Base-by-base conservation (phyloP, 441 rosid genomes). In the Geranium incanum region DNA sequence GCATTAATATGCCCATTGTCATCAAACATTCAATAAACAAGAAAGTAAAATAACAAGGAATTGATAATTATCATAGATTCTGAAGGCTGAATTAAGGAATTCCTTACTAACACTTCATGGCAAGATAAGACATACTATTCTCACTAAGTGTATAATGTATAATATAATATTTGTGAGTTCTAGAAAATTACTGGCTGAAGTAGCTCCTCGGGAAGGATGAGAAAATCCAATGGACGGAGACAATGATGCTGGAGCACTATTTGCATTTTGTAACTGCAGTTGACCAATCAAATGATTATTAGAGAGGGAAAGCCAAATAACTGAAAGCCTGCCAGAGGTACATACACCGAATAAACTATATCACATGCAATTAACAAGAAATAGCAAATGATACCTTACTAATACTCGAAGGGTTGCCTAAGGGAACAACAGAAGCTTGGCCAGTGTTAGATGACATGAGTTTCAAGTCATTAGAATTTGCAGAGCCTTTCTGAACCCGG, bases 181-280 rank as follows among this genome's bases (percentile, higher is more conserved):
- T 15, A 75, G 78, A 71, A 72, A 68, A 78, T 80, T 91, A 95
- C 98, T 91, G 28, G 97, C 86, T 28, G 98, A 93, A 74, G 96
- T 75, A 77, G 80, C 88, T 71, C 77, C 92, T 64, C 98, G 85
- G 45, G 93, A 38, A 45, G 93, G 83, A 72, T 92, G 96, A 76
- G 74, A 75, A 78, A 88, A 84, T 78, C 92, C 89, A 71, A 87
- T 80, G 55, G 91, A 81, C 48, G 85, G 72, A 68, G 91, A 81
- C 62, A 85, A 75, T 78, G 89, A 15, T 63, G 86, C 72, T n/a
- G 86, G 65, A 74, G 85, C 73, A 78, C 62, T 77, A 69, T 71
- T 74, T 5, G 78, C 74, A 80, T 28, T 85, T 83, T 88, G 97
- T 57, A 68, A 23, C 76, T 67, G 70, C 57, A 78, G 71, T 23